These are phyloP conservation scores for Collybia mongolica DNA, from an alignment of 768 basidiomycete genomes.

Conservation along the genomic window DNA sequence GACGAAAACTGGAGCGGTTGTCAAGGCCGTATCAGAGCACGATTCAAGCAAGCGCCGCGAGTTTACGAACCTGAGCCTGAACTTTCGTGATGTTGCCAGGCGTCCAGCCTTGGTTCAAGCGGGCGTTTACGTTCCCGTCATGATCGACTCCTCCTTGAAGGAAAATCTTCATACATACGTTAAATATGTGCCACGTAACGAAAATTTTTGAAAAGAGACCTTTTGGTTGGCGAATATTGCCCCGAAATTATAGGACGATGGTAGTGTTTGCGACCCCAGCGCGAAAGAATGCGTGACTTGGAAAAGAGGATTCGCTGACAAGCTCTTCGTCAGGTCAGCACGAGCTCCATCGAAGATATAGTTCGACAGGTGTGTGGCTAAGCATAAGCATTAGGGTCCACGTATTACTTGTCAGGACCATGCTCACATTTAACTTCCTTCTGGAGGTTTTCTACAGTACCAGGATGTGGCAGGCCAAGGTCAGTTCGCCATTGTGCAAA, in stretches of 20 bases:
- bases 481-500: conserved; percentile 81
- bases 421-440: conserved; percentile 87
- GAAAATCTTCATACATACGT: conserved; percentile 59
- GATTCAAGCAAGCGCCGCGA: neutral
- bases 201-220: conserved; percentile 35
- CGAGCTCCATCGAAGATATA: conserved; percentile 97
- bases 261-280: conserved; percentile 80
- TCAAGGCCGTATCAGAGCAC: conserved; percentile 12
- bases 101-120: conserved; percentile 90
- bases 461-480: conserved; percentile 87
- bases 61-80: conserved; percentile 73
- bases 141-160: conserved; percentile 94
- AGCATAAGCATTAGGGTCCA: too few species aligned
- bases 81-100: conserved; percentile 76
- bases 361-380: conserved; percentile 90
- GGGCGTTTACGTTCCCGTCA: conserved; percentile 85
- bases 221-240: conserved; percentile 86
- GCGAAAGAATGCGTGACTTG: conserved; percentile 97
- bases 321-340: conserved; percentile 91
- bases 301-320: conserved; percentile 94
- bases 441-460: conserved; percentile 87
- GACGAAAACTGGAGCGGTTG: conserved; percentile 59
- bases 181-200: conserved; percentile 20
- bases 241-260: conserved; percentile 92
- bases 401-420: too few species aligned